Base-by-base conservation (phyloP, 1,284 basidiomycete genomes). In the Paramarasmius palmivorus region DNA sequence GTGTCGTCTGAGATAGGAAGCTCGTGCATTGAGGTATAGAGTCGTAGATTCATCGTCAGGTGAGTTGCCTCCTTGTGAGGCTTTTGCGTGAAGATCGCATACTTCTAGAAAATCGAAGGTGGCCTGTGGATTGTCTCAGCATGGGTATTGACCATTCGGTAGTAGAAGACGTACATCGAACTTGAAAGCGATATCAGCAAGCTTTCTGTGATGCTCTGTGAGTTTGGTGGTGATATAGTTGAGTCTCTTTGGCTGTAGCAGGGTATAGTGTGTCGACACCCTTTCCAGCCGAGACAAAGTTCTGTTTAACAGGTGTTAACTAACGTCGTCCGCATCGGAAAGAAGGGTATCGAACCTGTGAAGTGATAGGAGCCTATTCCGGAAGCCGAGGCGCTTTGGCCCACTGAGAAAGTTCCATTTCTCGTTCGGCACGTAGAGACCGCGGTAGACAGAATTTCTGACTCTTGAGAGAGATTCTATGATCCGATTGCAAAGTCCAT, bases 111-210 rank as follows among this genome's bases (percentile, higher is more conserved):
- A 12, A 32, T 32, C 29, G 12, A 32, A 32, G 12, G 29, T 32
- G 12, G 29, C 29, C 29, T 32, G 12, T 6, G 12, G 12, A 12
- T 12, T 32, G 29, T 32, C 29, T 32, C 29, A 32, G 29, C 12
- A 32, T 12, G 12, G 6, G 7, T 12, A 6, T 12, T 12, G 29
- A 32, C 29, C 7, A n/a, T n/a, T 32, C 29, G 12, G 29, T 32
- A 6, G 6, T 22, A 29, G 25, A 22, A 32, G 26, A 26, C 44
- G 25, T 15, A 46, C 44, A 46, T 46, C 25, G 12, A 46, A n/a
- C 14, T 46, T 46, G 8, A 26, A 46, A 15, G 44, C 44, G 32
- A 46, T 46, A 46, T 46, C 44, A n/a, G 44, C 10, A 5, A 46
- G 25, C 44, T 46, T 46, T 46, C 32, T 46, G 14, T 46, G 44